These are phyloP conservation scores for Starmera dryadoides DNA, from an alignment of 805 yeast species.

Conservation along the genomic window DNA sequence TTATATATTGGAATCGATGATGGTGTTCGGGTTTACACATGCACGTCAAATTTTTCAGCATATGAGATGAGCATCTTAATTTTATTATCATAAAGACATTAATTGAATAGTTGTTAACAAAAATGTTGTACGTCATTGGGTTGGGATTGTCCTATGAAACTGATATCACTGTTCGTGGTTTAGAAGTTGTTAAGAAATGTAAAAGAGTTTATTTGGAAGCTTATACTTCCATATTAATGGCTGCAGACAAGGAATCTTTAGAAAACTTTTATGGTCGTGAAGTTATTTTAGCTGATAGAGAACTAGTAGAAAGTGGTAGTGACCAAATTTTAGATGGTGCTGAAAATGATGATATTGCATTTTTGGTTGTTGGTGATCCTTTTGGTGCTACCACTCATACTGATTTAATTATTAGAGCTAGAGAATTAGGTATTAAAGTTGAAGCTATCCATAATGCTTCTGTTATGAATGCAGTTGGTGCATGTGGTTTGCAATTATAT, in stretches of 20 bases:
- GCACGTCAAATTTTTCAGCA: not conserved
- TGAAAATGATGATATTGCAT: conserved; percentile 78
- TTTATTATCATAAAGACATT: too few relatives aligned
- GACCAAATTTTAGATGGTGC: conserved; percentile 78
- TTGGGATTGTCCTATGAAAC: conserved; percentile 82
- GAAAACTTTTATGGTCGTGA: conserved; percentile 83
- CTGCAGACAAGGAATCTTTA: conserved; percentile 67
- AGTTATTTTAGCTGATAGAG: conserved; percentile 88
- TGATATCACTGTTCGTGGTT: conserved; percentile 92
- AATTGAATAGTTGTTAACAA: too few relatives aligned
- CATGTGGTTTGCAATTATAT: conserved; percentile 92
- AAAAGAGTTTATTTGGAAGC: conserved; percentile 92
- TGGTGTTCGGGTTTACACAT: not conserved
- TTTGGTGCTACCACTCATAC: conserved; percentile 99
- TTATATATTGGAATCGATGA: too few relatives aligned
- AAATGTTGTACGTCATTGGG: conserved; percentile 86
- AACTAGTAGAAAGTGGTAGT: conserved; percentile 84
- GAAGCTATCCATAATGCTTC: conserved; percentile 92
- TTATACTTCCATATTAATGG: conserved; percentile 92
- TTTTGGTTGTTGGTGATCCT: conserved; percentile 94
- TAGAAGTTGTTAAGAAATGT: conserved; percentile 76
- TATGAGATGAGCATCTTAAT: too few relatives aligned
- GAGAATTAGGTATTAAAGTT: conserved; percentile 70
- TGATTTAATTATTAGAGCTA: conserved; percentile 85
- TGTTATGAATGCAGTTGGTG: conserved; percentile 97